These are phyloP conservation scores for Pythium oligandrum DNA, from an alignment of 352 stramenopile genomes.

Conservation along the genomic window DNA sequence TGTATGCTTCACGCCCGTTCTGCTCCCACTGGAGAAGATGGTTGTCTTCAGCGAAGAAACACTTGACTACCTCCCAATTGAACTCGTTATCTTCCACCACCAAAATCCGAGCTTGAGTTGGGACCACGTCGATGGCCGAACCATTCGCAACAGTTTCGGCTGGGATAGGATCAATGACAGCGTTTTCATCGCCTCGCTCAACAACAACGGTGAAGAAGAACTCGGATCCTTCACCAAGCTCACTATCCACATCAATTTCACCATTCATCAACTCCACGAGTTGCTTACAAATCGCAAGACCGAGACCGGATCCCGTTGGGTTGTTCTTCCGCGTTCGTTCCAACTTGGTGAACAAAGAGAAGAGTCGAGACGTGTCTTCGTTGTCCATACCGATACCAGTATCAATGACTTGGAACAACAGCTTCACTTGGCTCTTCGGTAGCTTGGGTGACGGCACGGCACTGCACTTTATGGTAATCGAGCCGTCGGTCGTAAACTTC, in stretches of 20 bases:
- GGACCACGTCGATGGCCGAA: slow-evolving; percentile 19
- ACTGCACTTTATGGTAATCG: slow-evolving; percentile 74
- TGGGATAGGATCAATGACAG: slow-evolving; percentile 36
- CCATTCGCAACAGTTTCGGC: slow-evolving; percentile 14
- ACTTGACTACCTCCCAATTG: slow-evolving; percentile 89
- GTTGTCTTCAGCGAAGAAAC: slow-evolving; percentile 78
- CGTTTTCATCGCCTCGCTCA: slow-evolving; percentile 39
- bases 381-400: slow-evolving; percentile 78
- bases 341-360: slow-evolving; percentile 80
- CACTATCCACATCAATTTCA: slow-evolving; percentile 79
- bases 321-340: slow-evolving; percentile 82
- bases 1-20: slow-evolving; percentile 64
- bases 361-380: slow-evolving; percentile 76
- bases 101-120: slow-evolving; percentile 42
- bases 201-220: slow-evolving; percentile 86
- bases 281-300: slow-evolving; percentile 85
- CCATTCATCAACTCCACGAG: slow-evolving; percentile 87
- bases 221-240: slow-evolving; percentile 71
- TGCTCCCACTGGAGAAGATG: slow-evolving; percentile 82
- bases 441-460: slow-evolving; percentile 63
- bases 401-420: slow-evolving; percentile 85
- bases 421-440: slow-evolving; percentile 54
- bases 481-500: slow-evolving; percentile 83
- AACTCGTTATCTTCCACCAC: slow-evolving; percentile 89
- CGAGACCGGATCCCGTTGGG: slow-evolving; percentile 79